Conservation (phyloP, 148 eudicot genomes). For the Persicaria maculosa region DNA sequence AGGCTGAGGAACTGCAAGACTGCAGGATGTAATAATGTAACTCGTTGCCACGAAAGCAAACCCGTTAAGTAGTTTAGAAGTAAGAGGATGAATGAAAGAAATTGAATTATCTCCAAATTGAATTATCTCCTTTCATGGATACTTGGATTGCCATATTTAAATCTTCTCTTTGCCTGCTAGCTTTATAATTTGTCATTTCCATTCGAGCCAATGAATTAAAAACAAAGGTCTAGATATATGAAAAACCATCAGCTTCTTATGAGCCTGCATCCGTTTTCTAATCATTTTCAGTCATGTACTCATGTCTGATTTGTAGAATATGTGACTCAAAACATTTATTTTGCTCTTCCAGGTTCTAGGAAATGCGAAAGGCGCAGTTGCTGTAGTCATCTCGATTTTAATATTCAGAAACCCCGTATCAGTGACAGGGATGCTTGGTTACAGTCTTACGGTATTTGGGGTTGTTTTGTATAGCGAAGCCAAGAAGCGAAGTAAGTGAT, state of each 20-base stretch:
- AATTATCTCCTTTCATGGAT: background rate
- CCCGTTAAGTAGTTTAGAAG: too few species aligned
- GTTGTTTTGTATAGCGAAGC: conserved; percentile 41
- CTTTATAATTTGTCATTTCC: background rate
- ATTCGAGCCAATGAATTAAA: too few species aligned
- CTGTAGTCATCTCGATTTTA: conserved; percentile 43
- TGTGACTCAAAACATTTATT: background rate
- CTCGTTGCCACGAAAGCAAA: too few species aligned
- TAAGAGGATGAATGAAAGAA: background rate
- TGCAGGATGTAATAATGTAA: background rate
- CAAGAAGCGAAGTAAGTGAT: conserved; percentile 37
- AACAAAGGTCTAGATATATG: background rate
- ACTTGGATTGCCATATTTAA: background rate
- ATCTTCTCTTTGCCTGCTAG: background rate
- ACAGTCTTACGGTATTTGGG: conserved; percentile 35
- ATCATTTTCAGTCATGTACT: background rate
- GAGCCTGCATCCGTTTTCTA: background rate
- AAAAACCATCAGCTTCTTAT: background rate
- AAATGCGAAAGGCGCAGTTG: conserved; percentile 50
- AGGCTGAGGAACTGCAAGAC: background rate
- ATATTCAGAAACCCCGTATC: conserved; percentile 45
- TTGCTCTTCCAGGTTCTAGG: conserved; percentile 23
- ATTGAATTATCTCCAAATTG: background rate
- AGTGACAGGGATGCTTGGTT: conserved; percentile 44
- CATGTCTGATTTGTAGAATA: background rate